Evolutionary conservation across 73 alveolate species (phyloP), one percentile per base, ranked within the genome.

Genomic region (Blepharisma japonicum): DNA sequence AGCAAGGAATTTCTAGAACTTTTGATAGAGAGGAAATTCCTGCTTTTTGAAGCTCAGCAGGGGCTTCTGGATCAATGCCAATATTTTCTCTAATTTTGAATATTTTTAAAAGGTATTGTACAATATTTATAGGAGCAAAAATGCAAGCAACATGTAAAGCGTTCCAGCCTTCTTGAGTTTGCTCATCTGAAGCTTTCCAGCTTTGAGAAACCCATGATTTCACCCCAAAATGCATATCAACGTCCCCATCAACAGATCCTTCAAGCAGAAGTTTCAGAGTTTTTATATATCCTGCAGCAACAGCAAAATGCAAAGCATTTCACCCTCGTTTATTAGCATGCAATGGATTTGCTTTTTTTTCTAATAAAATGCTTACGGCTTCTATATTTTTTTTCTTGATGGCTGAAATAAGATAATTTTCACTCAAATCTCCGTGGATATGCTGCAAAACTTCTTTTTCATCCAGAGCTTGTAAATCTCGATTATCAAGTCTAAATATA

Each of bases 301-400:
- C 50, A 21, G 77, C 77, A 9, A 61, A 38, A 21, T 21, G 53
- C 14, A 61, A 14, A 11, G 77, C 56, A 4, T 61, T 61, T 21
- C 77, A 61, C 2, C 53, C 14, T 11, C 21, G n/a, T 11, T 9
- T 21, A 27, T 61, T 61, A n/a, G 53, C 14, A 9, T 21, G 18
- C n/a, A 21, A 11, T 25, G 21, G 14, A 9, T 2, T 25, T n/a
- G 14, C 20, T 11, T 38, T 38, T 61, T 38, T 61, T 21, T 61
- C 38, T 38, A 61, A 61, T 27, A 61, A 61, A 61, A 61, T 14
- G 18, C 21, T 61, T 11, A 38, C 77, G 14, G 77, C 38, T 27
- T 61, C 77, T n/a, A 25, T 25, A 38, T 61, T 61, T n/a, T 61
- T 61, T 11, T 61, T 14, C 21, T 61, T 61, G 53, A 61, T 27